phyloP scores from a whole-genome alignment of 306 rosid genomes.

The Fagus sylvatica region DNA sequence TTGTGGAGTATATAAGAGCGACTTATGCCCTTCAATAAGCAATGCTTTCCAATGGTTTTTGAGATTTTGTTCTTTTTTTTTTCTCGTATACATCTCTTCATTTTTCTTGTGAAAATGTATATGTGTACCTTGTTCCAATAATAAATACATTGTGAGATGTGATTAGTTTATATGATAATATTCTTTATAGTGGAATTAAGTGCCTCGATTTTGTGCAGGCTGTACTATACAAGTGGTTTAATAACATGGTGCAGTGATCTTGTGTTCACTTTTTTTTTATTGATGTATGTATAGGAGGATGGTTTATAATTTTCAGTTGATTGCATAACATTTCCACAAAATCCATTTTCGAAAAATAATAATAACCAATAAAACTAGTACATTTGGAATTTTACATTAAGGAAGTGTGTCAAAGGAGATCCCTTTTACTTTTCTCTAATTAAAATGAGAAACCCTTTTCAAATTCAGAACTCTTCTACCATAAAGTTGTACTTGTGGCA shows the following conservation, averaged over 20 bases:
- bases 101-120: conserved; percentile 7
- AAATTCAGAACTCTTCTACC: no score
- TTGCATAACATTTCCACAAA: background rate
- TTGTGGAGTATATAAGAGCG: conserved; percentile 74
- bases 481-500: no score
- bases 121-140: conserved; percentile 12
- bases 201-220: background rate
- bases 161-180: conserved; percentile 5
- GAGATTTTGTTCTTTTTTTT: conserved; percentile 9
- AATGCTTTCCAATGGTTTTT: conserved; percentile 8
- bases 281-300: background rate
- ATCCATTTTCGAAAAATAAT: background rate
- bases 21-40: conserved; percentile 66
- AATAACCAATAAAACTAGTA: no score
- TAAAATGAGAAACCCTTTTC: no score
- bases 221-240: background rate
- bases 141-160: background rate
- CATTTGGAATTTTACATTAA: background rate
- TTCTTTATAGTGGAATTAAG: conserved; percentile 20
- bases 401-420: no score
- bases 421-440: no score
- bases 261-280: background rate
- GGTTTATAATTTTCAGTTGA: background rate
- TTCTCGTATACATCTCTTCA: background rate
- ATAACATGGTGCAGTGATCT: background rate